These are phyloP conservation scores for Dioszegia aurantiaca DNA, from an alignment of 768 basidiomycete genomes.

Conservation along the genomic window DNA sequence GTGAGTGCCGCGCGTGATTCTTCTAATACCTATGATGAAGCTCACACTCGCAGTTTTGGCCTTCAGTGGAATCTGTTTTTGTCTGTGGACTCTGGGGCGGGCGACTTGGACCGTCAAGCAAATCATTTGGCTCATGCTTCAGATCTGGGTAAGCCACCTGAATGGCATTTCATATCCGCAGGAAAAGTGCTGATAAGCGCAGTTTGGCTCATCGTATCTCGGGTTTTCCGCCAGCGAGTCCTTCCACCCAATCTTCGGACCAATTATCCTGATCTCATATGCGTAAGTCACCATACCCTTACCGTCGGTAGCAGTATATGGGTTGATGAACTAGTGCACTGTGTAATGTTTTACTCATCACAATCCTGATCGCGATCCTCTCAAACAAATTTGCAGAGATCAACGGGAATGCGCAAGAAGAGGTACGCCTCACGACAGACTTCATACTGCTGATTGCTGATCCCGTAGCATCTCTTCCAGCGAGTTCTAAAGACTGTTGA, in stretches of 20 bases:
- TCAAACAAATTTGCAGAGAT: constrained; percentile 83
- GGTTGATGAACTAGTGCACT: constrained; percentile 26
- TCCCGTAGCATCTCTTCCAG: constrained; percentile 74
- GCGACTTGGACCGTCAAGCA: constrained; percentile 51
- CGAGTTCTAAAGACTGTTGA: constrained; percentile 81
- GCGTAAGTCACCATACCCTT: constrained; percentile 34
- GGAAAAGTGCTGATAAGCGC: not conserved
- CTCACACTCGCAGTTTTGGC: constrained; percentile 37
- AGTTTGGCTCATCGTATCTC: constrained; percentile 46
- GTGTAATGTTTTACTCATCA: constrained; percentile 50
- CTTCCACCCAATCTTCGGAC: constrained; percentile 51
- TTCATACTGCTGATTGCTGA: not conserved
- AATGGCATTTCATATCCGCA: not conserved
- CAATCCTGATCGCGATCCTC: constrained; percentile 77
- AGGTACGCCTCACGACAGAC: constrained; percentile 52
- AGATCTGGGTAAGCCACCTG: constrained; percentile 38
- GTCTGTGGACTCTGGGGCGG: constrained; percentile 48
- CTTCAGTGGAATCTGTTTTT: constrained; percentile 50
- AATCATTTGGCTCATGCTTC: constrained; percentile 52
- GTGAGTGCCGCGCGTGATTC: constrained; percentile 19
- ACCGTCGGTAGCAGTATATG: not conserved
- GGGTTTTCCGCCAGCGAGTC: constrained; percentile 47
- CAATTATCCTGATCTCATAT: constrained; percentile 49
- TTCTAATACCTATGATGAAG: not conserved
- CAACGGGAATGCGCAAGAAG: constrained; percentile 66